Percentiles rank a stretch among this genome's conserved stretches.
Conservation (phyloP, 139 green algal genomes). For the Mesostigma viride region DNA sequence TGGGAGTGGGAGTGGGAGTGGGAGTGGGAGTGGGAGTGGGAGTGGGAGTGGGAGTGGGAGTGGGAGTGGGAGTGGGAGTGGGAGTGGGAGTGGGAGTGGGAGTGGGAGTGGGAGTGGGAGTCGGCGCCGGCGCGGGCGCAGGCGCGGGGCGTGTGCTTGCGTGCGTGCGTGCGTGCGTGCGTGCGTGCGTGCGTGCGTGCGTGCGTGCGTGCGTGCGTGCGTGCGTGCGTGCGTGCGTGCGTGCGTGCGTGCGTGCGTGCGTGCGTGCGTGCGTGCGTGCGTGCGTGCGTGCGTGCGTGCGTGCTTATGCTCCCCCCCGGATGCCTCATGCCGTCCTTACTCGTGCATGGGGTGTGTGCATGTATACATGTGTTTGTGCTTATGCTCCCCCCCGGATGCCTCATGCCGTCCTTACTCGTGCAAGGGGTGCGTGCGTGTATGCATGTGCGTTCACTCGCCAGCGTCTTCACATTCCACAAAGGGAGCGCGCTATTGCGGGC, state of each 20-base stretch:
- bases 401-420: no score
- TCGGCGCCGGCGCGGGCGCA: neutral
- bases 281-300: slow-evolving; percentile 4
- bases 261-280: slow-evolving; percentile 1
- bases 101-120: neutral
- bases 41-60: neutral
- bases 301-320: neutral
- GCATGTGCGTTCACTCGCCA: no score
- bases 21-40: neutral
- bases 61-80: neutral
- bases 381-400: neutral
- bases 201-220: slow-evolving; percentile 1
- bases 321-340: neutral
- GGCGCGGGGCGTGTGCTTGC: neutral
- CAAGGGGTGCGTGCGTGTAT: neutral
- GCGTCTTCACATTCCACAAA: no score
- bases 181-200: neutral
- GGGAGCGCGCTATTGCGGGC: no score
- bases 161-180: slow-evolving; percentile 1
- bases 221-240: slow-evolving; percentile 2
- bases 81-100: neutral
- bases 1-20: no score
- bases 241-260: slow-evolving; percentile 1
- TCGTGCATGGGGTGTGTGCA: neutral
- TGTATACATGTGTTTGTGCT: slow-evolving; percentile 1